A percentile compares a stretch with the other conserved stretches of the same genome.
Evolutionary conservation across 1,284 basidiomycete species (phyloP).

Genomic region (Macrocybe sp.): DNA sequence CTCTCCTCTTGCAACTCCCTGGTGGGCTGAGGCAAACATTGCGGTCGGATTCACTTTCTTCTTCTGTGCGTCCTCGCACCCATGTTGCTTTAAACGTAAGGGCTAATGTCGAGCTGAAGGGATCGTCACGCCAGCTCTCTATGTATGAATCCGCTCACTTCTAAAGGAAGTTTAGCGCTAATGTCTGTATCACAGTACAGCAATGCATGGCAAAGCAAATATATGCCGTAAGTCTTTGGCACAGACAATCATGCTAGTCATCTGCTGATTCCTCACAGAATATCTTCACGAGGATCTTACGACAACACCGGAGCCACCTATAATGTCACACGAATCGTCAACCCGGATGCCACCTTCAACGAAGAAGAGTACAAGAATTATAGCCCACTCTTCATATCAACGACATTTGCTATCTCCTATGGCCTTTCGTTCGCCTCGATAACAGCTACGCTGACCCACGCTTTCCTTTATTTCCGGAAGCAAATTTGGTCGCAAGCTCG

Average conservation of each 20-base stretch:
- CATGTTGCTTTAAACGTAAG: slow-evolving; percentile 44
- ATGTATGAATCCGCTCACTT: slow-evolving; percentile 23
- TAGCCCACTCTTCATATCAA: slow-evolving; percentile 62
- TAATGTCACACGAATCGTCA: slow-evolving; percentile 52
- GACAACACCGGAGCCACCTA: slow-evolving; percentile 53
- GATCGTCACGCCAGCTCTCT: slow-evolving; percentile 65
- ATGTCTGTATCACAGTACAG: slow-evolving; percentile 34
- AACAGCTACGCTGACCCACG: slow-evolving; percentile 67
- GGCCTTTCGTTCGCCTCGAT: slow-evolving; percentile 60
- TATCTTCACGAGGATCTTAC: slow-evolving; percentile 53
- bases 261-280: slow-evolving; percentile 24
- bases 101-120: slow-evolving; percentile 28
- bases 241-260: not conserved
- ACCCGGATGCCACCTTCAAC: slow-evolving; percentile 46
- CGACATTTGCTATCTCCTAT: slow-evolving; percentile 62
- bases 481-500: slow-evolving; percentile 68
- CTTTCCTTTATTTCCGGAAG: slow-evolving; percentile 78
- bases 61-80: slow-evolving; percentile 54
- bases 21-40: slow-evolving; percentile 82
- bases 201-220: slow-evolving; percentile 44
- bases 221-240: slow-evolving; percentile 39
- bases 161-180: not conserved
- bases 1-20: slow-evolving; percentile 58
- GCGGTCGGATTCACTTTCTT: slow-evolving; percentile 75
- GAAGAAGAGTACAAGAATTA: slow-evolving; percentile 47